Conservation (phyloP, 2,329 filamentous ascomycete species). For the Chaetomium sp. region DNA sequence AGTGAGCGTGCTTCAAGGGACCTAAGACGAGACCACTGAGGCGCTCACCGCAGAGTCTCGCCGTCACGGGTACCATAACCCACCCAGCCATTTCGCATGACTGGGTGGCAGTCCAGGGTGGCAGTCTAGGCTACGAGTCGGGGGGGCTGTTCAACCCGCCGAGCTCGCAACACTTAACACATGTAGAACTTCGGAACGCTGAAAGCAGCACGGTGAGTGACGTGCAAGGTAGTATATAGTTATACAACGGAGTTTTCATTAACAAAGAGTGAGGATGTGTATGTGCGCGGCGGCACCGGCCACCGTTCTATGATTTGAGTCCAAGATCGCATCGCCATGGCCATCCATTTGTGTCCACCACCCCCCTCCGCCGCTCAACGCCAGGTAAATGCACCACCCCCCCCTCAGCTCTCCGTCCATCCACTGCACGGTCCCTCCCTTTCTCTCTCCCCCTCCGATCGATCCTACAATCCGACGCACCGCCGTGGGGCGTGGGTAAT, state of each 20-base stretch:
- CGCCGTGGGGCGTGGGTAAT: background rate
- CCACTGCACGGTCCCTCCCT: background rate
- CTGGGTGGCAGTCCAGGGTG: background rate
- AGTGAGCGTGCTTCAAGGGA: background rate
- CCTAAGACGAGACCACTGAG: background rate
- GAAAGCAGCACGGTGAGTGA: background rate
- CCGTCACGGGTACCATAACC: background rate
- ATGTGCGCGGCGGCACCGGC: background rate
- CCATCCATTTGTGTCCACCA: background rate
- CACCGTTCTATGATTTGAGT: background rate
- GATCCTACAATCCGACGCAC: background rate
- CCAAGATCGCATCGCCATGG: background rate
- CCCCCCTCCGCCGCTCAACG: background rate
- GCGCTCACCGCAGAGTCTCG: background rate
- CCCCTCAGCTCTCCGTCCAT: background rate
- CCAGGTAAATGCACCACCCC: background rate
- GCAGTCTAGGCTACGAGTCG: too few species aligned
- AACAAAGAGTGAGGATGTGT: slow-evolving; percentile 13
- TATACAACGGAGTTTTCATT: background rate
- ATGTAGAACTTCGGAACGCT: background rate
- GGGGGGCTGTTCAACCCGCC: background rate
- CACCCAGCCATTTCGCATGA: background rate
- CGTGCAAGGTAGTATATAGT: background rate
- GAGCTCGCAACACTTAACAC: background rate
- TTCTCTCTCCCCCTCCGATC: background rate